phyloP scores from a whole-genome alignment of 352 stramenopile genomes.

The Achlya hypogyna region DNA sequence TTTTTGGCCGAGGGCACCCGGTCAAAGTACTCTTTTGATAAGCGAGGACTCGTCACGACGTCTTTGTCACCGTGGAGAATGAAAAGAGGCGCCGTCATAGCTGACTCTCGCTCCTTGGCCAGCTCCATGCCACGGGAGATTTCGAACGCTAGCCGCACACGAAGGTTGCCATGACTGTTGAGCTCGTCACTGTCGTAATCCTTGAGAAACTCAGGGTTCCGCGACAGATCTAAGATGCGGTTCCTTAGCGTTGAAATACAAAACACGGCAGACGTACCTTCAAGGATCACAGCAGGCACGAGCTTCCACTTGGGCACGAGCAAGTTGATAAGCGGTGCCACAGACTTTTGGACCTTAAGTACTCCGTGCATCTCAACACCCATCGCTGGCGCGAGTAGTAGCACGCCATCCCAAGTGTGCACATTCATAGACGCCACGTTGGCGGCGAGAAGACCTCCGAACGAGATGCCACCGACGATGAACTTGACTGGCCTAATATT shows the following conservation, averaged over 20 bases:
- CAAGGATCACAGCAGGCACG: constrained; percentile 2
- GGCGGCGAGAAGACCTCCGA: constrained; percentile 9
- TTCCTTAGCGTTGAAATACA: too few species aligned
- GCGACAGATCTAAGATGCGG: constrained; percentile 3
- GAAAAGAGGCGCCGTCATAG: background rate
- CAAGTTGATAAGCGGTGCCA: background rate
- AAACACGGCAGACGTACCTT: too few species aligned
- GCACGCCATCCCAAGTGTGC: constrained; percentile 1
- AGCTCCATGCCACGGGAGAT: constrained; percentile 4
- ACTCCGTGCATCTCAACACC: constrained; percentile 5
- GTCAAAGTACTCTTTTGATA: constrained; percentile 10
- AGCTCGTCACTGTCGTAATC: background rate
- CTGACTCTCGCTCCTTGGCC: background rate
- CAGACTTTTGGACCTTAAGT: constrained; percentile 15
- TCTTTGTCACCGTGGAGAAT: constrained; percentile 11
- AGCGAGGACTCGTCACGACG: constrained; percentile 3
- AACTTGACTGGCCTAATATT: background rate
- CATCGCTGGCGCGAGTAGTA: constrained; percentile 10
- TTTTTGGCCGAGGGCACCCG: background rate
- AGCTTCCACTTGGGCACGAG: constrained; percentile 12
- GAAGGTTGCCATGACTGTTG: background rate
- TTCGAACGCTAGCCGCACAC: background rate
- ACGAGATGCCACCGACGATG: constrained; percentile 7
- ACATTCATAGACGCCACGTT: background rate
- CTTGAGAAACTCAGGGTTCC: constrained; percentile 7